A percentile compares a stretch with the other conserved stretches of the same genome.
Evolutionary conservation across 306 rosid species (phyloP).

Genomic region (Dryas octopetala): DNA sequence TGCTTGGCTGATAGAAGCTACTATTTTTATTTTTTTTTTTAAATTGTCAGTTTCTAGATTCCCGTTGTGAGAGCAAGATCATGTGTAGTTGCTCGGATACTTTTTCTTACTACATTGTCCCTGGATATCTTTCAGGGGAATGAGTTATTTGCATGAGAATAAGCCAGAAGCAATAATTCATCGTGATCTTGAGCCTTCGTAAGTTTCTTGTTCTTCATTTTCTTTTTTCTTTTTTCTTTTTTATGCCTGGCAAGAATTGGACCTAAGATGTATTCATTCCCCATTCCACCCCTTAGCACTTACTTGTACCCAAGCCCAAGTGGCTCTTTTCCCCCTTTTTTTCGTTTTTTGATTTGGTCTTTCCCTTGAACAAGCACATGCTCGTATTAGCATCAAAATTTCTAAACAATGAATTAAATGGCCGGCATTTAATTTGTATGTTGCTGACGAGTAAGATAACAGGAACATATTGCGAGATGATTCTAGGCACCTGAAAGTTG

Average conservation of each 20-base stretch:
- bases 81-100: conserved; percentile 8
- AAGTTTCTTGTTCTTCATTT: conserved; percentile 36
- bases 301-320: not conserved
- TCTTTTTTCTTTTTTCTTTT: not conserved
- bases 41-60: conserved; percentile 12
- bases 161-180: conserved; percentile 93
- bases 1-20: not conserved
- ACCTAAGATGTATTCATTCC: not conserved
- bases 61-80: conserved; percentile 9
- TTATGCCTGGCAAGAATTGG: conserved; percentile 2
- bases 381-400: not conserved
- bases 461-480: conserved; percentile 98
- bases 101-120: not conserved
- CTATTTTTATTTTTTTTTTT: too few relatives aligned
- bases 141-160: conserved; percentile 90
- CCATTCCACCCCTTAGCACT: not conserved
- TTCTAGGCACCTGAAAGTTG: conserved; percentile 90
- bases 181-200: conserved; percentile 99
- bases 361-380: not conserved
- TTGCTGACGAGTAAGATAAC: conserved; percentile 55
- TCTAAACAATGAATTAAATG: not conserved
- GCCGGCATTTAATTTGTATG: conserved; percentile 19
- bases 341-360: not conserved
- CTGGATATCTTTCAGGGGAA: conserved; percentile 69
- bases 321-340: not conserved